Conservation (phyloP, 2,329 filamentous ascomycete species). For the Hypoxylon sp. region DNA sequence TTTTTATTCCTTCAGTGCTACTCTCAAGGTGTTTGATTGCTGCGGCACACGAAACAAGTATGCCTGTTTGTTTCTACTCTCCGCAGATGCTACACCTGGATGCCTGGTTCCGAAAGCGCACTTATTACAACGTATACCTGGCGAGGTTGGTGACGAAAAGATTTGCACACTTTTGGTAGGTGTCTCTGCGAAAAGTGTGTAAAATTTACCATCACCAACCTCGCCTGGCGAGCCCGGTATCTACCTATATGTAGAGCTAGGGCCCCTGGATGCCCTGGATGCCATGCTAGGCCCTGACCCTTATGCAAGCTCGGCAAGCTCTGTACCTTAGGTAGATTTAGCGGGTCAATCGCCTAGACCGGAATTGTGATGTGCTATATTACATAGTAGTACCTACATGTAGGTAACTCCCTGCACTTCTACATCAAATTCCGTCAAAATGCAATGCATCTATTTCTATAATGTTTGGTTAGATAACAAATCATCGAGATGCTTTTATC, state of each 20-base stretch:
- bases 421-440: conserved; percentile 19
- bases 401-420: conserved; percentile 22
- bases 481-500: conserved; percentile 3
- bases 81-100: background rate
- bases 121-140: conserved; percentile 2
- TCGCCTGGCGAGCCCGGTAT: no score
- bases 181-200: no score
- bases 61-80: conserved; percentile 11
- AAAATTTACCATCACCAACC: no score
- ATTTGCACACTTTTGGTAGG: no score
- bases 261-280: background rate
- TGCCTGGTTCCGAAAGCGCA: background rate
- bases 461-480: conserved; percentile 9
- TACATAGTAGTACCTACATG: conserved; percentile 21
- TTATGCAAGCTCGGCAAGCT: background rate
- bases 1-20: conserved; percentile 1
- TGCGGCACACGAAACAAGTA: conserved; percentile 27
- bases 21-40: conserved; percentile 30
- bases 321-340: background rate
- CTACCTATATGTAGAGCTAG: conserved; percentile 1
- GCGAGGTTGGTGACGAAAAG: conserved; percentile 27
- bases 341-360: conserved; percentile 18
- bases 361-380: conserved; percentile 35
- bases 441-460: conserved; percentile 15
- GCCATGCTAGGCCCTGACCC: background rate